Evolutionary conservation across 139 green algal genomes (phyloP).

Genomic region (Chlamydomonas urium): DNA sequence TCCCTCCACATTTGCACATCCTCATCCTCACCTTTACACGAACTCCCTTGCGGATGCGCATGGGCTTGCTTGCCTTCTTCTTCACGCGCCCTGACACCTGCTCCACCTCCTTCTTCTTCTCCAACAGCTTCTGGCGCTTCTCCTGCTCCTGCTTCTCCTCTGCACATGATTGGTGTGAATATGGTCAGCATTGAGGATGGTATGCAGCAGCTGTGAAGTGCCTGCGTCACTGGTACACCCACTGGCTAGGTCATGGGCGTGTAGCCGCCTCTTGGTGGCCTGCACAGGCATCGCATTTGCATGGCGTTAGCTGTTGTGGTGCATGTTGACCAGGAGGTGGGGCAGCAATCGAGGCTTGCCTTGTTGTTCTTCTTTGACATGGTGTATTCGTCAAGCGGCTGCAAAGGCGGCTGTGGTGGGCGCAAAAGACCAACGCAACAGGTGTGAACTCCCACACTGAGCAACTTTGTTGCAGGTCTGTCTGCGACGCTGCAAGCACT

Average conservation of each 20-base stretch:
- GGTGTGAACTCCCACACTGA: no score
- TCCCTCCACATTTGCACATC: neutral
- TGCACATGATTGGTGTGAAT: neutral
- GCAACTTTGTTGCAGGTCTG: no score
- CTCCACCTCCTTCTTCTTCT: neutral
- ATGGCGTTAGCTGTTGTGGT: no score
- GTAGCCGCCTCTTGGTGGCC: neutral
- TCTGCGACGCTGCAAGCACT: neutral
- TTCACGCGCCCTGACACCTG: neutral
- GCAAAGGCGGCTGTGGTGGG: neutral
- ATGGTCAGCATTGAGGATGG: neutral
- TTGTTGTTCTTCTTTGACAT: constrained; percentile 18
- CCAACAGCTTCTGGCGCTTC: neutral
- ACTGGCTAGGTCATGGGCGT: neutral
- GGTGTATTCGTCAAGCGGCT: neutral
- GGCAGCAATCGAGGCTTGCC: no score
- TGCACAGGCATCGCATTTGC: no score
- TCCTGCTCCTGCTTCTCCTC: constrained; percentile 1
- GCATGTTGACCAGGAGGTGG: no score
- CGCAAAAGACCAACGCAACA: no score
- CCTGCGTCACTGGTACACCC: neutral
- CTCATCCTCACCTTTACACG: constrained; percentile 2
- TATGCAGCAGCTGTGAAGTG: neutral
- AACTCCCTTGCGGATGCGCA: constrained; percentile 1
- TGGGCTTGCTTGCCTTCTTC: constrained; percentile 8